These are phyloP conservation scores for Aspergillus thermomutatus DNA, from an alignment of 2,329 filamentous ascomycete genomes.

Conservation along the genomic window DNA sequence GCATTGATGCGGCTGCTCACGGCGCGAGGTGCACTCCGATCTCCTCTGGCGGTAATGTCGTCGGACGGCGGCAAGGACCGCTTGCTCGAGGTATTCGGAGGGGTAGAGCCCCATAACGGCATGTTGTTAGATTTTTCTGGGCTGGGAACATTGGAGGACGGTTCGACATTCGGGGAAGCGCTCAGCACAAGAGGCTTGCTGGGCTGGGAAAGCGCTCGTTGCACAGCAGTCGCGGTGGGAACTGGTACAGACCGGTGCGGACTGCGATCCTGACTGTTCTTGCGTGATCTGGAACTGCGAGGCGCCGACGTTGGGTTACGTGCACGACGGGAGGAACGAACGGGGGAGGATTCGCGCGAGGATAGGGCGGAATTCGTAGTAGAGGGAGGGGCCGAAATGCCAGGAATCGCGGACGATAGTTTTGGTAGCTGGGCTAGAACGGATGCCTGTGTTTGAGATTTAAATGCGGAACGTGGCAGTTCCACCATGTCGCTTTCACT, in stretches of 20 bases:
- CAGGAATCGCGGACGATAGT: constrained; percentile 24
- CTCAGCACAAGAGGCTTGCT: constrained; percentile 63
- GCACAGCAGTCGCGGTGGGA: constrained; percentile 60
- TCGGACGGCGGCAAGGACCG: constrained; percentile 25
- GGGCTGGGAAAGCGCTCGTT: constrained; percentile 66
- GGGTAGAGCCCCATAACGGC: constrained; percentile 31
- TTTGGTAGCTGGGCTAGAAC: constrained; percentile 32
- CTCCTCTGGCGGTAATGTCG: constrained; percentile 29
- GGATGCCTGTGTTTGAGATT: constrained; percentile 23
- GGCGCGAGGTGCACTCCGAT: constrained; percentile 46
- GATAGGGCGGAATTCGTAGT: constrained; percentile 44
- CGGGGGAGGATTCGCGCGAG: constrained; percentile 50
- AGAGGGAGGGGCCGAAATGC: constrained; percentile 33
- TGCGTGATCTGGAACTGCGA: constrained; percentile 55
- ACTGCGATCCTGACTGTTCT: constrained; percentile 65
- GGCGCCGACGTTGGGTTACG: constrained; percentile 30
- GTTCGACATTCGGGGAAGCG: constrained; percentile 57
- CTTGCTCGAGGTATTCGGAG: constrained; percentile 38
- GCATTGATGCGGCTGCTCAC: constrained; percentile 58
- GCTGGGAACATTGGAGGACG: constrained; percentile 58
- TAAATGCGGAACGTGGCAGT: constrained; percentile 24
- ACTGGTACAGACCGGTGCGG: constrained; percentile 54
- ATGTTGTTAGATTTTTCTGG: constrained; percentile 59
- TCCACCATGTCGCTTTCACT: constrained; percentile 30
- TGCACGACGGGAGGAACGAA: constrained; percentile 29